Base-by-base conservation (phyloP, 495 filamentous ascomycete species). In the Aspergillus incahuasiensis region DNA sequence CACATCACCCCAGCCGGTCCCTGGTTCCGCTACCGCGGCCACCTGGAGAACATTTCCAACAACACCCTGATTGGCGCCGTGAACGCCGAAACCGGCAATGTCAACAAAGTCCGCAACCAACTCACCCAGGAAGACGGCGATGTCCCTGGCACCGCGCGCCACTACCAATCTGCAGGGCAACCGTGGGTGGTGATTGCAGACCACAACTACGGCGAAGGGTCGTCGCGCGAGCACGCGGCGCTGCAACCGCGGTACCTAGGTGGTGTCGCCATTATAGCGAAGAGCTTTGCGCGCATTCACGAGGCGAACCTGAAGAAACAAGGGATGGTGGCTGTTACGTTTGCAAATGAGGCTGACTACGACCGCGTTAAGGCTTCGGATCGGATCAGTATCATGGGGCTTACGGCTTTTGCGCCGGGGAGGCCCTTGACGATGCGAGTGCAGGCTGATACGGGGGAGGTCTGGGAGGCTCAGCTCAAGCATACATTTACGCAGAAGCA, bases 251-350 rank as follows among this genome's bases (percentile, higher is more conserved):
- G 91, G 62, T 90, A 95, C 74, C 86, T 96, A 30, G 91, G 91
- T 55, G 91, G 89, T 61, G 79, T 94, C 54, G 91, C 91, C 57
- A 95, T 96, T 78, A 90, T 95, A 68, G 89, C 87, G 64, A 82
- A 86, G 64, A 86, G 81, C 55, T 96, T 96, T 68, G 91, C 91
- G 59, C 91, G 91, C 83, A 96, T 96, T 68, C 91, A 96, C 79
- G 91, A 95, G 80, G 94, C 91, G 72, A 96, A 96, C 79, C 73
- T 95, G 77, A 96, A 95, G 86, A 95, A 95, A 83, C 91, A 96
- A 80, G 91, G 91, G 69, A 90, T 96, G 88, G 85, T 96, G 76
- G 91, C 91, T 61, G 79, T 96, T 42, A 92, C 89, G 46, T 28
- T 95, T 95, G 72, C 81, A 32, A 82, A 94, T 65, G 89, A 90